phyloP scores from a whole-genome alignment of 768 basidiomycete species.

The Strobilomyces echinocephalus region DNA sequence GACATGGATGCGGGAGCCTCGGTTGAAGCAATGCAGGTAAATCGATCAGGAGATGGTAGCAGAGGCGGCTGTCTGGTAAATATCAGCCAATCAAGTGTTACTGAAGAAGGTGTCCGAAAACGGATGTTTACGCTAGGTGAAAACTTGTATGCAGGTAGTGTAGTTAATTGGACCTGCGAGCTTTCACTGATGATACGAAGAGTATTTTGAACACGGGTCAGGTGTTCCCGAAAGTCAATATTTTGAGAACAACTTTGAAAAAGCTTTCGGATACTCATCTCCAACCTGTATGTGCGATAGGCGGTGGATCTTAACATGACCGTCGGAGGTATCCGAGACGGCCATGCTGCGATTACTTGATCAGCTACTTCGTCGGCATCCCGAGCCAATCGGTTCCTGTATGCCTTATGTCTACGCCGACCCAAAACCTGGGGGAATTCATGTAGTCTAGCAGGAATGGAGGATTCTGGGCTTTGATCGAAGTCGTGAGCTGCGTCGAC shows the following conservation, averaged over 20 bases:
- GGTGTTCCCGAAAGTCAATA: background rate
- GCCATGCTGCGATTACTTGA: too few species aligned
- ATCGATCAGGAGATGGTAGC: background rate
- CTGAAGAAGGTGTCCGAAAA: background rate
- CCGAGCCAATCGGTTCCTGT: too few species aligned
- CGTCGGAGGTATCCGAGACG: too few species aligned
- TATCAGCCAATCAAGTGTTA: background rate
- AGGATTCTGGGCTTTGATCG: too few species aligned
- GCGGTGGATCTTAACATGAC: too few species aligned
- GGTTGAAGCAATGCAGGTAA: background rate
- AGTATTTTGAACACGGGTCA: background rate
- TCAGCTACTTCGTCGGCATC: too few species aligned
- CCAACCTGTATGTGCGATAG: too few species aligned
- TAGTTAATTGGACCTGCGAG: too few species aligned
- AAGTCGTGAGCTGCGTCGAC: too few species aligned
- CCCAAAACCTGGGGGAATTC: too few species aligned
- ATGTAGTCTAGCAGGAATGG: too few species aligned
- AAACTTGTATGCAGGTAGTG: background rate
- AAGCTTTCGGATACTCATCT: background rate
- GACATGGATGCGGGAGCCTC: background rate
- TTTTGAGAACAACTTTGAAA: background rate
- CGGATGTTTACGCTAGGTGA: background rate
- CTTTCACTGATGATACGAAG: background rate
- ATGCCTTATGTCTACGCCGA: too few species aligned
- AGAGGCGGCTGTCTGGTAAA: constrained; percentile 3